These are phyloP conservation scores for Linnemannia schmuckeri DNA, from an alignment of 192 early-diverging fungal genomes.

Conservation along the genomic window DNA sequence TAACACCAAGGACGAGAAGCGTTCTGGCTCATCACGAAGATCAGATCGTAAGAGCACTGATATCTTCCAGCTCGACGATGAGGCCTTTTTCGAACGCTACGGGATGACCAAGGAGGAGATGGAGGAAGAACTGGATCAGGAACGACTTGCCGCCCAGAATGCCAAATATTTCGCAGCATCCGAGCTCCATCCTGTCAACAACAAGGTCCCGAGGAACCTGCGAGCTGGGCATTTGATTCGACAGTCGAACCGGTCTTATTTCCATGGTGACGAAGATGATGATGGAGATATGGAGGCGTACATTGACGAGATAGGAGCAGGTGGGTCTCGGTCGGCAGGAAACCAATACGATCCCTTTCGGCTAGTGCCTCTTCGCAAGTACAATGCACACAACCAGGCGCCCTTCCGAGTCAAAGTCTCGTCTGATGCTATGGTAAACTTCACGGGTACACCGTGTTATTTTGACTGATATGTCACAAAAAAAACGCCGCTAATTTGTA, in stretches of 20 bases:
- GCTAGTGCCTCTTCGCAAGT: constrained; percentile 62
- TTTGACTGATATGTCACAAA: background rate
- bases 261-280: constrained; percentile 6
- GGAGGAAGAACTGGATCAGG: constrained; percentile 59
- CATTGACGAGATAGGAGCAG: constrained; percentile 17
- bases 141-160: constrained; percentile 63
- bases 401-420: constrained; percentile 68
- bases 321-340: constrained; percentile 13
- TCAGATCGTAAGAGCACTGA: constrained; percentile 13
- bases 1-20: constrained; percentile 16
- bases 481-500: background rate
- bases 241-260: constrained; percentile 8
- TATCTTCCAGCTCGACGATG: constrained; percentile 27
- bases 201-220: constrained; percentile 41
- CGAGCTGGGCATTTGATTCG: constrained; percentile 43
- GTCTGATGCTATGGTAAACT: constrained; percentile 66
- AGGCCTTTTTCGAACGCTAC: constrained; percentile 29
- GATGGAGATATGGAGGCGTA: constrained; percentile 15
- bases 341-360: constrained; percentile 67
- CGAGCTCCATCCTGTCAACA: constrained; percentile 36
- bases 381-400: constrained; percentile 58
- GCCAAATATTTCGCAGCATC: constrained; percentile 70
- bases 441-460: background rate
- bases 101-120: constrained; percentile 54
- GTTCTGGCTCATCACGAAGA: background rate